Conservation (phyloP, 371 early-diverging fungal species). For the Syncephalastrum sp. region DNA sequence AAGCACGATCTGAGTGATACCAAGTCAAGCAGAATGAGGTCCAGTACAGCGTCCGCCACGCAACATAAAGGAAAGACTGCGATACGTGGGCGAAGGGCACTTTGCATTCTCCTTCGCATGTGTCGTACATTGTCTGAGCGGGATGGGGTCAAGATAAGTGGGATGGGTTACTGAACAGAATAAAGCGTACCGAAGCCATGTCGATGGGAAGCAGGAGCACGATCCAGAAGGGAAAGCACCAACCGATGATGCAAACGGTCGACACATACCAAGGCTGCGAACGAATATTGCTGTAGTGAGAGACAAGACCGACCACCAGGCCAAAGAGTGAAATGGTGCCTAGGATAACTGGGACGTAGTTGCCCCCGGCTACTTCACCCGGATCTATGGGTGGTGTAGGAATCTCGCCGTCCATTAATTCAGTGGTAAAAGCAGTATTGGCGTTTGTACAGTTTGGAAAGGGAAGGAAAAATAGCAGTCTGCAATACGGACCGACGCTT, state of each 20-base stretch:
- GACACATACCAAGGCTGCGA: constrained; percentile 73
- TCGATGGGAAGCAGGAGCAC: constrained; percentile 88
- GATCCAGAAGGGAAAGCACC: constrained; percentile 90
- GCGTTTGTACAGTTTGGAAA: no score
- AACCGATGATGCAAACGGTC: constrained; percentile 62
- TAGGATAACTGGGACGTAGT: constrained; percentile 53
- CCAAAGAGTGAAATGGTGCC: constrained; percentile 47
- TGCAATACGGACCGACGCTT: no score
- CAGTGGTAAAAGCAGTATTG: no score
- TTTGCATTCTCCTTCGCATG: constrained; percentile 65
- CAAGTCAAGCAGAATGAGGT: constrained; percentile 86
- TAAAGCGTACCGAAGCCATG: constrained; percentile 76
- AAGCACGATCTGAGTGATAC: constrained; percentile 31
- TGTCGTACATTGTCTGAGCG: constrained; percentile 65
- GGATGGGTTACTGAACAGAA: neutral
- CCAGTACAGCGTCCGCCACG: constrained; percentile 93
- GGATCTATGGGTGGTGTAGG: no score
- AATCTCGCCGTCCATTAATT: no score
- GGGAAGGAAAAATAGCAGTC: no score
- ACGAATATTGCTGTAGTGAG: constrained; percentile 72
- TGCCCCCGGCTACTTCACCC: constrained; percentile 6
- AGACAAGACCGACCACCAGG: constrained; percentile 60
- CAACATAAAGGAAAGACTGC: constrained; percentile 62
- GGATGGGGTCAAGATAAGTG: neutral
- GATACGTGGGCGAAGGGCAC: constrained; percentile 78